Evolutionary conservation across 345 rosid genomes (phyloP), one percentile per base, ranked within the genome.

Genomic region (Acer campestre): DNA sequence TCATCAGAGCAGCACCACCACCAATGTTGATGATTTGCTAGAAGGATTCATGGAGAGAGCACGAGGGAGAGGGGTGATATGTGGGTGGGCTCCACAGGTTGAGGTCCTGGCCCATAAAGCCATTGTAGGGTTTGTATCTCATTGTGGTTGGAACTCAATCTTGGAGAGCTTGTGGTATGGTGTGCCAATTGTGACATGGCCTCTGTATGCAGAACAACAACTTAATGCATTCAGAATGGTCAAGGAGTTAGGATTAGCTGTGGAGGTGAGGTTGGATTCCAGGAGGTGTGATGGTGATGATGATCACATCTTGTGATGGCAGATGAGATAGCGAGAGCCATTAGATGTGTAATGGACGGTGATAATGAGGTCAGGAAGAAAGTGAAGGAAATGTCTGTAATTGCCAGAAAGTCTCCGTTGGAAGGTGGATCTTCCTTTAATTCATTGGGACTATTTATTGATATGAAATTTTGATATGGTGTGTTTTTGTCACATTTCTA

Each of bases 121-220:
- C 0, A 71, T 80, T 25, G 82, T 82, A 62, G 86, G 86, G 8
- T 84, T 88, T 25, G 77, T 88, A n/a, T 86, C 89, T 23, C 91
- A 88, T 18, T 86, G 86, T 3, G n/a, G n/a, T n/a, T n/a, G n/a
- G n/a, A n/a, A n/a, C n/a, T n/a, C n/a, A n/a, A n/a, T n/a, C n/a
- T n/a, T 84, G 2, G 91, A 88, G 82, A 86, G 88, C 71, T 68
- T 88, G 70, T 83, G 88, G 91, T 72, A 53, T 40, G 86, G 88
- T 2, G 88, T 82, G 44, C 85, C 91, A 3, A 81, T 81, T 1
- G 80, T 72, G 18, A 81, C 92, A 5, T 89, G 83, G 92, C 90
- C 90, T 6, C 51, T 89, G 74, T 84, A 80, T 7, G 88, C 86
- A 0, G 89, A 89, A 67, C 90, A 85, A 18, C 92, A 89, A 77